phyloP scores from a whole-genome alignment of 2,329 filamentous ascomycete species.

The Hypoxylon rubiginosum region DNA sequence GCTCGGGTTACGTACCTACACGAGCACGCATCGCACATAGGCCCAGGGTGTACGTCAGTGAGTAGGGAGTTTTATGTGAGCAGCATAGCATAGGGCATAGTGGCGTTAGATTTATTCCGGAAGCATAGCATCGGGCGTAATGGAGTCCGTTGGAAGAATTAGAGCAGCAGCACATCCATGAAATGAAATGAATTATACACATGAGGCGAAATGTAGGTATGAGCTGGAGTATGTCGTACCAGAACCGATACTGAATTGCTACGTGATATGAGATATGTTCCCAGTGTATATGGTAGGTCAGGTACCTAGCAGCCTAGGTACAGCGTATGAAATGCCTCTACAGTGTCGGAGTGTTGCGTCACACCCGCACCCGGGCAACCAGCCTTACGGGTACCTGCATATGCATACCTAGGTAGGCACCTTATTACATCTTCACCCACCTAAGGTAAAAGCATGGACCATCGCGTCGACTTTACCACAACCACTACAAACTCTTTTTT shows the following conservation, averaged over 20 bases:
- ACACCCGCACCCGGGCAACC: too few species aligned
- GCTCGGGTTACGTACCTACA: neutral
- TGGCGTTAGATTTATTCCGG: conserved; percentile 28
- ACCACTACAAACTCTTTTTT: too few species aligned
- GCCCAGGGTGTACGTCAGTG: neutral
- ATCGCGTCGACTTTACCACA: neutral
- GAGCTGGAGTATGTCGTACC: too few species aligned
- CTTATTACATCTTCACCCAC: too few species aligned
- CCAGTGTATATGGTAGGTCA: too few species aligned
- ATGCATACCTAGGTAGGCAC: conserved; percentile 8
- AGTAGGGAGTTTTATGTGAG: conserved; percentile 10
- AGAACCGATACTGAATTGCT: too few species aligned
- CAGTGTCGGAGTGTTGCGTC: too few species aligned
- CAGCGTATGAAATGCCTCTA: too few species aligned
- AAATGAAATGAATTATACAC: conserved; percentile 9
- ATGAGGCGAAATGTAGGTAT: too few species aligned
- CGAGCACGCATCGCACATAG: conserved; percentile 16
- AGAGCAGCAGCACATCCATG: conserved; percentile 13
- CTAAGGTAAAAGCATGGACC: conserved; percentile 1
- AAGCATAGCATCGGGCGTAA: conserved; percentile 36
- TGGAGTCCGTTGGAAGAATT: conserved; percentile 22
- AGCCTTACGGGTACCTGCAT: neutral
- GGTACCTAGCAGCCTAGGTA: too few species aligned
- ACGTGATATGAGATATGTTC: too few species aligned
- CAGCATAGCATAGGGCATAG: conserved; percentile 26